Base-by-base conservation (phyloP, 169 alveolate genomes). In the Babesia bigemina region DNA sequence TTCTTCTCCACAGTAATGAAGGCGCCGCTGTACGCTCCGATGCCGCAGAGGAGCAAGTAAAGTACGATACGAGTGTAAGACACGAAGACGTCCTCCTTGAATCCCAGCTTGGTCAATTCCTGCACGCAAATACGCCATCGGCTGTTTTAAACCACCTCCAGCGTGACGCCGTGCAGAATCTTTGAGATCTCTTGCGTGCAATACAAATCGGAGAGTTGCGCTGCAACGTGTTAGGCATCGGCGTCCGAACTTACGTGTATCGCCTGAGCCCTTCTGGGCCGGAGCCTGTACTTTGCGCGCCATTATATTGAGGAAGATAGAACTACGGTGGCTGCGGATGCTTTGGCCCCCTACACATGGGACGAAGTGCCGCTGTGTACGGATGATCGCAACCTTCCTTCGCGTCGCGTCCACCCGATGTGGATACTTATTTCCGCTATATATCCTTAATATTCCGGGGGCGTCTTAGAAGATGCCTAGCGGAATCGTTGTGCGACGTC, bases 21-120 rank as follows among this genome's bases (percentile, higher is more conserved):
- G 48, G 61, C 47, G 44, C 84, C 74, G 48, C 72, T 63, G 77
- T 79, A 79, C n/a, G 72, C 45, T 12, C 87, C 87, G 21, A 79
- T 48, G 26, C 63, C 65, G 63, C 67, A 26, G 12, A 79, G 74
- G 29, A 79, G 67, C 14, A 70, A 55, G 60, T 45, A 70, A 21
- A 61, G 8, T 17, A 44, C 6, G 17, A 79, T 52, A 55, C 76
- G n/a, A 8, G 55, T 65, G 52, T 70, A 79, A 4, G 70, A 55
- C 52, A 60, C 84, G 36, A 55, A 7, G 28, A 42, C 70, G 49
- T 79, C 87, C 50, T 58, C 74, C n/a, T 63, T 67, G 13, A 79
- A 44, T 14, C 83, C 83, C 6, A 71, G 47, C 26, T 66, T 74
- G 45, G 29, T 47, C 36, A 79, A 50, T 21, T 74, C 83, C 87